phyloP scores from a whole-genome alignment of 2,329 filamentous ascomycete species.

The Pseudodiploospora longispora region DNA sequence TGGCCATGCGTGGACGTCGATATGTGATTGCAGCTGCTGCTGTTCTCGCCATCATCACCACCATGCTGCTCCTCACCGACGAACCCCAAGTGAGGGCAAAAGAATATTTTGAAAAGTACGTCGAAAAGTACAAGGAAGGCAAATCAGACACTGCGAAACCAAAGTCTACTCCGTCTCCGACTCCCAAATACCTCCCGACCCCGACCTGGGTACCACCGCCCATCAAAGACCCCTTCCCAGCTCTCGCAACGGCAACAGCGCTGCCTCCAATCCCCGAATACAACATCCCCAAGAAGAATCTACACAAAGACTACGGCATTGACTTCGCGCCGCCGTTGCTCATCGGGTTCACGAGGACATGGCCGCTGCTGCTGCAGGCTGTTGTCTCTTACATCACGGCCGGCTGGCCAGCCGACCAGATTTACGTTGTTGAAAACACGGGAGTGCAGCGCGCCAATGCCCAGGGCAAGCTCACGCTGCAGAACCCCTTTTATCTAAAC shows the following conservation, averaged over 20 bases:
- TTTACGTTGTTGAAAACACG: conserved; percentile 53
- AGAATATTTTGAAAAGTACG: too few species aligned
- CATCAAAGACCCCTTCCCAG: conserved; percentile 34
- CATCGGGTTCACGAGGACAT: conserved; percentile 52
- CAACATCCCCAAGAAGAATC: conserved; percentile 31
- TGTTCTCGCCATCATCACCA: too few species aligned
- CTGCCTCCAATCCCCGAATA: conserved; percentile 35
- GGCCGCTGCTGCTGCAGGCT: conserved; percentile 46
- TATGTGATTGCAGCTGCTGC: too few species aligned
- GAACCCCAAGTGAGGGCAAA: too few species aligned
- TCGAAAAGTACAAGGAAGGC: too few species aligned
- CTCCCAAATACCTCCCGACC: conserved; percentile 21
- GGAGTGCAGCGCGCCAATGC: conserved; percentile 46
- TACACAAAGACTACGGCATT: conserved; percentile 30
- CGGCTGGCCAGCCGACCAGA: conserved; percentile 49
- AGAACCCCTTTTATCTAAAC: conserved; percentile 51
- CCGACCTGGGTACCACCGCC: conserved; percentile 28
- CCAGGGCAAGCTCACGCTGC: conserved; percentile 36
- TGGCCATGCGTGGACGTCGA: too few species aligned
- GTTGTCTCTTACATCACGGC: conserved; percentile 50
- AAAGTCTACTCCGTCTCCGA: too few species aligned
- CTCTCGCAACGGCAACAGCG: conserved; percentile 23
- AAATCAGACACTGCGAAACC: too few species aligned
- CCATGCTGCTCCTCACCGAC: too few species aligned
- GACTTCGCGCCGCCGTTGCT: conserved; percentile 40